A percentile compares a stretch with the other conserved stretches of the same genome.
Evolutionary conservation across 140 eudicot genomes (phyloP).

Genomic region (Ambrosia hybrid): DNA sequence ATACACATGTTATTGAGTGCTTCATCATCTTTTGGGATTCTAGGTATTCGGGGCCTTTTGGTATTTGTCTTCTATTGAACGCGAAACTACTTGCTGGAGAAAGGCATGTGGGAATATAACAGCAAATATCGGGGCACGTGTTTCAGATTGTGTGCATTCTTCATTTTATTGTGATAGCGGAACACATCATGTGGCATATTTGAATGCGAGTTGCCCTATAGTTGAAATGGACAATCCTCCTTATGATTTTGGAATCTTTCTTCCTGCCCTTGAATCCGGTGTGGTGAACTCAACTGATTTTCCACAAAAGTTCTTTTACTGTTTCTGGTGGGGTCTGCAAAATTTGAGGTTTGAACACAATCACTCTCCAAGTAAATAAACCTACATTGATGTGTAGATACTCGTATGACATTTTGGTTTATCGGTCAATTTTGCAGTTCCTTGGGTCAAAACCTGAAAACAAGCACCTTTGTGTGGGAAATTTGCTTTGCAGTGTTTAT

Average conservation of each 20-base stretch:
- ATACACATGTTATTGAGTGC: constrained; percentile 7
- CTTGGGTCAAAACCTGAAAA: constrained; percentile 82
- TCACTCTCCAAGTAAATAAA: neutral
- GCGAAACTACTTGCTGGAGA: constrained; percentile 91
- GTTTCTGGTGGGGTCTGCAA: constrained; percentile 99
- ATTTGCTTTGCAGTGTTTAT: constrained; percentile 81
- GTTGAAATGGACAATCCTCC: constrained; percentile 42
- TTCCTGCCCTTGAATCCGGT: constrained; percentile 83
- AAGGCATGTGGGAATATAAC: constrained; percentile 54
- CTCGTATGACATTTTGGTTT: neutral
- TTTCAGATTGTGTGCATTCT: constrained; percentile 35
- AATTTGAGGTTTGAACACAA: constrained; percentile 64
- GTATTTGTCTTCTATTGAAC: constrained; percentile 90
- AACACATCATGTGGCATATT: constrained; percentile 17
- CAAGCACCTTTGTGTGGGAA: constrained; percentile 92
- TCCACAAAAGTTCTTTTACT: constrained; percentile 85
- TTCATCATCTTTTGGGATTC: constrained; percentile 9
- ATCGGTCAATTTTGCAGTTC: constrained; percentile 57
- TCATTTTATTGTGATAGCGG: constrained; percentile 50
- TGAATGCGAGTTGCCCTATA: constrained; percentile 65
- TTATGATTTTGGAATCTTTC: constrained; percentile 93
- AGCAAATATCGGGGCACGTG: neutral
- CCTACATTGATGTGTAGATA: constrained; percentile 1
- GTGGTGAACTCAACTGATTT: constrained; percentile 80
- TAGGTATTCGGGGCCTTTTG: constrained; percentile 96